Base-by-base conservation (phyloP, 139 green algal genomes). In the Asterochloris erici region DNA sequence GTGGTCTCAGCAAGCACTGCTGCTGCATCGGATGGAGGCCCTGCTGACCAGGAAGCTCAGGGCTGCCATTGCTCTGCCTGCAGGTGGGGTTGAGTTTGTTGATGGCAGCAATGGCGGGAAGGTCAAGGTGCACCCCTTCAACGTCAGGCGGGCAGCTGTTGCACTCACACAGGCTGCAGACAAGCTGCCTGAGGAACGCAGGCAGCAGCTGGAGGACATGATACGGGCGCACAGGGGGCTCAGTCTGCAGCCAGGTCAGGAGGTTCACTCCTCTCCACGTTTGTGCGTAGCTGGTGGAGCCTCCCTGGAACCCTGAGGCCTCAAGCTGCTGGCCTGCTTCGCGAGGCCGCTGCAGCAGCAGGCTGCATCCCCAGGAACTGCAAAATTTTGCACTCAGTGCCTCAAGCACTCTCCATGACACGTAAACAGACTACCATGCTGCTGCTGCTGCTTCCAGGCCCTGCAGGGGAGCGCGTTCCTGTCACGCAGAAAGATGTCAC, bases 131-230 rank as follows among this genome's bases (percentile, higher is more conserved):
- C 79, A 83, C 24, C 88, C 88, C 0, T 80, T 71, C 27, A 85
- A 86, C 38, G 84, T 88, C 79, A 77, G 86, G 14, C 84, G 83
- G 13, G 77, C 83, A 19, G 88, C 88, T 9, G 60, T 89, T n/a
- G 85, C 88, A 0, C 77, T 90, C 60, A 28, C 88, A n/a, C 27
- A 79, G 68, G 70, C 88, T 64, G 79, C 63, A 28, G 9, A 78
- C 16, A 61, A 60, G 9, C 83, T 91, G 77, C 87, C 89, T 23
- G 47, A 66, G 24, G 10, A 64, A 0, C 78, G 87, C 15, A 71
- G 87, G 12, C 69, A 71, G 79, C 70, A 86, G 23, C 28, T 84
- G 27, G 83, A 85, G 71, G 17, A 62, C 10, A 73, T 74, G 24
- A 47, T 87, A 19, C 38, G 38, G 38, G 70, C 70, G 63, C 77